Evolutionary conservation across 257 asterid species (phyloP), one percentile per base, ranked within the genome.

Genomic region (Sherardia arvensis): DNA sequence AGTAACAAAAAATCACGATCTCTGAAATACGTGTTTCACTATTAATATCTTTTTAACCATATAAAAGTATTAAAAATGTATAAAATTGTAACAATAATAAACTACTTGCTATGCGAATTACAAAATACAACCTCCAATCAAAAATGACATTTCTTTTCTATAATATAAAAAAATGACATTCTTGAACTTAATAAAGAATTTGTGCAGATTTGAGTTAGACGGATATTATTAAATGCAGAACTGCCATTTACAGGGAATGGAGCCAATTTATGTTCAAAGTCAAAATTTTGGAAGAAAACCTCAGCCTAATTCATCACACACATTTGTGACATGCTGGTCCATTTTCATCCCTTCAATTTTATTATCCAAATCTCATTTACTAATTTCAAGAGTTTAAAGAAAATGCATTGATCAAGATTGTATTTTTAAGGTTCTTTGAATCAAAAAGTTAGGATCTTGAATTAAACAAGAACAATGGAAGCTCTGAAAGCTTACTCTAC

Each of bases 401-500:
- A n/a, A 53, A 49, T 49, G 27, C 29, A 53, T 22, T 53, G 58
- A 53, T 21, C 15, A 53, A 49, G 25, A 18, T 49, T 7, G 26
- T 49, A 18, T 49, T 2, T 20, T 49, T 20, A 49, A 49, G 20
- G 8, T 43, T 43, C 15, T 49, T 21, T 6, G 26, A 49, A 49
- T 21, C 12, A 49, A 49, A 49, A 18, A 18, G 56, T 7, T n/a
- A 49, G 4, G 2, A 49, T 49, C 11, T 62, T 58, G 14, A 7
- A 5, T 6, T 1, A 43, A 78, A 9, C 74, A 68, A 25, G 11
- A 53, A 12, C 3, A 81, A 85, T 88, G 95, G 85, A 80, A 74
- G 84, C 83, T 77, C 70, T 88, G 58, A 73, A 53, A 69, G 83
- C 84, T 69, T 74, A 83, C 32, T 29, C 86, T 28, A 23, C 74